Conservation (phyloP, 371 early-diverging fungal species). For the Rhizopus arrhizus region DNA sequence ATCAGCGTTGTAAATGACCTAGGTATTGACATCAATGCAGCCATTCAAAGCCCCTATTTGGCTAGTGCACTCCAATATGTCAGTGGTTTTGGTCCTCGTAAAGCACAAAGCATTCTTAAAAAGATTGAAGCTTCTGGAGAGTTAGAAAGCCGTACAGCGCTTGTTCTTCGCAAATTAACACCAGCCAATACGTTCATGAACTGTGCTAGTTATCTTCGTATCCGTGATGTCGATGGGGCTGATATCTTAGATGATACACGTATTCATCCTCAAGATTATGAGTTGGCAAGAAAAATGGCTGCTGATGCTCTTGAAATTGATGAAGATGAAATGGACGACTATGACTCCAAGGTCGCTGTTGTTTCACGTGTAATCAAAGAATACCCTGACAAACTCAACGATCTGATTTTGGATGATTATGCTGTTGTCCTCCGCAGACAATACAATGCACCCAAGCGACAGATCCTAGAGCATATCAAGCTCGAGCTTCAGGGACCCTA, state of each 20-base stretch:
- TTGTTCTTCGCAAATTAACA: slow-evolving; percentile 69
- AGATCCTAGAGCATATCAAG: slow-evolving; percentile 83
- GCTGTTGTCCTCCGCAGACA: slow-evolving; percentile 79
- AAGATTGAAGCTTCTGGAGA: slow-evolving; percentile 53
- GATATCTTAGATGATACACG: slow-evolving; percentile 93
- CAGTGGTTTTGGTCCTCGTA: slow-evolving; percentile 94
- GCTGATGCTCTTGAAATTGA: slow-evolving; percentile 95
- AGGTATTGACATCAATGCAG: slow-evolving; percentile 90
- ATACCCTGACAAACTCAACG: slow-evolving; percentile 79
- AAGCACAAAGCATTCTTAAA: slow-evolving; percentile 75
- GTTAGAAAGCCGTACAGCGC: slow-evolving; percentile 69
- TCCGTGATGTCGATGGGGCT: slow-evolving; percentile 59
- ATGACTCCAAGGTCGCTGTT: slow-evolving; percentile 51
- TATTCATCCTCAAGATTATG: slow-evolving; percentile 95
- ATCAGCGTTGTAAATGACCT: slow-evolving; percentile 84
- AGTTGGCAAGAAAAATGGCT: slow-evolving; percentile 95
- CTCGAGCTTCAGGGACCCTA: slow-evolving; percentile 86
- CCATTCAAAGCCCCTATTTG: slow-evolving; percentile 69
- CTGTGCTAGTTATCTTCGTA: slow-evolving; percentile 89
- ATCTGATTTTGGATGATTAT: slow-evolving; percentile 88
- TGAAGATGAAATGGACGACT: slow-evolving; percentile 78
- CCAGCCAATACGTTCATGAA: slow-evolving; percentile 88
- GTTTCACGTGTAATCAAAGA: slow-evolving; percentile 84
- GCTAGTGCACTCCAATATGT: slow-evolving; percentile 84
- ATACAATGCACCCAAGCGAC: slow-evolving; percentile 75